phyloP scores from a whole-genome alignment of 257 asterid species.

The Capsicum rhomboideum region DNA sequence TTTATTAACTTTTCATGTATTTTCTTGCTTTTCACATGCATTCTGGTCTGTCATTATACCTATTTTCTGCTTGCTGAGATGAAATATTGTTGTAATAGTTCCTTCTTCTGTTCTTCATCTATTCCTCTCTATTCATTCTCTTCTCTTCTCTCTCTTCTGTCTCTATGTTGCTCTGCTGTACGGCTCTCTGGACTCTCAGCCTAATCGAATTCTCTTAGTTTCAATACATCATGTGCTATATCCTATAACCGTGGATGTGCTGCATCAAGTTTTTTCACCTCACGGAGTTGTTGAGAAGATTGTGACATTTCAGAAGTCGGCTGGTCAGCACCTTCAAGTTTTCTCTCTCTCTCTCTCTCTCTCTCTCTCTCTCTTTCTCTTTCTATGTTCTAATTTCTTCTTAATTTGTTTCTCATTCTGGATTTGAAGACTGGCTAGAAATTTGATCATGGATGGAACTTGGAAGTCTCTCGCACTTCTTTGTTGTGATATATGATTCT shows the following conservation, averaged over 20 bases:
- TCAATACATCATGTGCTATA: slow-evolving; percentile 99
- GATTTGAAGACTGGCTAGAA: not conserved
- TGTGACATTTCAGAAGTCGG: slow-evolving; percentile 99
- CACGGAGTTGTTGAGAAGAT: slow-evolving; percentile 99
- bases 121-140: slow-evolving; percentile 68
- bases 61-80: not conserved
- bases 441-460: not conserved
- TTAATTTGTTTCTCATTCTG: slow-evolving; percentile 17
- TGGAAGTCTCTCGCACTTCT: not conserved
- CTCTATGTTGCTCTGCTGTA: slow-evolving; percentile 75
- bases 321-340: slow-evolving; percentile 95
- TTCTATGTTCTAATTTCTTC: slow-evolving; percentile 37
- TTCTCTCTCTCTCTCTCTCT: slow-evolving; percentile 32
- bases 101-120: slow-evolving; percentile 35
- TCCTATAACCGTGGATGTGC: slow-evolving; percentile 99
- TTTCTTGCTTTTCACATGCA: not conserved
- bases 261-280: slow-evolving; percentile 99
- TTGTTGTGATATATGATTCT: not conserved
- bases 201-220: slow-evolving; percentile 98
- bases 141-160: slow-evolving; percentile 72
- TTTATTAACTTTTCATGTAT: not conserved
- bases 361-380: no score
- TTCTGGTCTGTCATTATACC: not conserved
- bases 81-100: not conserved
- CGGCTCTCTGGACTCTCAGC: slow-evolving; percentile 84